Base-by-base conservation (phyloP, 1,139 yeast species). In the Yamadazyma mexicana region DNA sequence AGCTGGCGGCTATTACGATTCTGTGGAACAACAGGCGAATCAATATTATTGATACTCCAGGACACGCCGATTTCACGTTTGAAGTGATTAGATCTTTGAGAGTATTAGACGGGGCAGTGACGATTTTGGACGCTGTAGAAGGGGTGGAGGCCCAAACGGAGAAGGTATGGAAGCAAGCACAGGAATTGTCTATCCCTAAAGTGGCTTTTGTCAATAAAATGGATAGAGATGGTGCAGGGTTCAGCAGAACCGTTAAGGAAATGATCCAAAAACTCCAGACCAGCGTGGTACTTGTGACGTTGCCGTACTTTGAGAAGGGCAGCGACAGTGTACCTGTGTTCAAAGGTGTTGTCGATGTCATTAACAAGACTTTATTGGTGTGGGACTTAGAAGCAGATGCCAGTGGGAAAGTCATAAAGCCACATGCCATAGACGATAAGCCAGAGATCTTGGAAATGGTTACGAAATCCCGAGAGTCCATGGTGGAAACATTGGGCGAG, bases 121-220 rank as follows among this genome's bases (percentile, higher is more conserved):
- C 96, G 0, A 87, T 92, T 10, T 65, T 92, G 39, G 99, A 92
- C 63, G 96, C 87, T 0, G 98, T 92, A 3, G 98, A 97, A 1
- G 99, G 98, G 11, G 98, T 92, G 1, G 98, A 92, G 56, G 95
- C 98, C 0, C 98, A 94, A 58, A 92, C 98, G 0, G 97, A 91
- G 58, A 91, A 89, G 56, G 98, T 92, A 2, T 92, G 98, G 98
- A 79, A 76, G 51, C 96, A 91, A 59, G 92, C 97, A 1, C 69
- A 68, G 30, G 76, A 74, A 20, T 69, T 87, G 45, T 62, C 62
- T 2, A 78, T 87, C 39, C 98, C 98, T 0, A 76, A 79, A 40
- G 66, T 92, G 12, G 81, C 89, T 7, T 94, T 81, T 56, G 77
- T 92, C 29, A 92, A 92, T 61, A 92, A 92, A 59, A 91, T 92